Base-by-base conservation (phyloP, 1,284 basidiomycete species). In the Cryptococcus neoformans region DNA sequence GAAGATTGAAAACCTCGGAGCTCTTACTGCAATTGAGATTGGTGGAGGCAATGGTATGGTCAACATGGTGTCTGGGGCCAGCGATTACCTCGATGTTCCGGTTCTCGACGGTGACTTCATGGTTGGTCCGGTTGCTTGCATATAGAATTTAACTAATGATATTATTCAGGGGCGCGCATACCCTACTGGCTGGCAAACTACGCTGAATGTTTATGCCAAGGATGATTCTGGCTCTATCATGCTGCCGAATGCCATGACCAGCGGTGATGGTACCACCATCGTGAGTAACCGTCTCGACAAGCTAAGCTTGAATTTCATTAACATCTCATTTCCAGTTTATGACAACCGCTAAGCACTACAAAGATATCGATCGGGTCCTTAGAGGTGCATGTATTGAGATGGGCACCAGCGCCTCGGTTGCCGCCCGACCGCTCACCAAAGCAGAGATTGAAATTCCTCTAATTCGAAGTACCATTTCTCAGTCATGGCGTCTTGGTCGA, bases 1-100 rank as follows among this genome's bases (percentile, higher is more conserved):
- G 41, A 47, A 42, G 21, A 17, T 59, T 11, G 53, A 55, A 14
- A 59, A 60, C 1, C n/a, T 60, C 36, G 63, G 40, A n/a, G 67
- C 51, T 8, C 57, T 69, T 8, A 55, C 55, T 2, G 64, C 65
- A 0, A 52, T 69, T 6, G 65, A 68, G 57, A 67, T 85, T 47
- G 84, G 84, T 12, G 84, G 84, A 9, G 81, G 80, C 11, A 85
- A 85, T 62, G 84, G 84, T 37, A 79, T 85, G 62, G 78, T 83
- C 71, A 79, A 81, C 21, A 44, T 52, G 39, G 34, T 82, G 17
- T 75, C 80, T 46, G 80, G 81, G 3, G 73, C 77, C 6, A 58
- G 50, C 37, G 37, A 36, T 6, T 44, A 63, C 42, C 57, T 75
- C 17, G 66, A 74, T 51, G 57, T 79, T 35, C 80, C 80, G n/a